These are phyloP conservation scores for Trapa bicornis DNA, from an alignment of 345 rosid genomes.

Conservation along the genomic window DNA sequence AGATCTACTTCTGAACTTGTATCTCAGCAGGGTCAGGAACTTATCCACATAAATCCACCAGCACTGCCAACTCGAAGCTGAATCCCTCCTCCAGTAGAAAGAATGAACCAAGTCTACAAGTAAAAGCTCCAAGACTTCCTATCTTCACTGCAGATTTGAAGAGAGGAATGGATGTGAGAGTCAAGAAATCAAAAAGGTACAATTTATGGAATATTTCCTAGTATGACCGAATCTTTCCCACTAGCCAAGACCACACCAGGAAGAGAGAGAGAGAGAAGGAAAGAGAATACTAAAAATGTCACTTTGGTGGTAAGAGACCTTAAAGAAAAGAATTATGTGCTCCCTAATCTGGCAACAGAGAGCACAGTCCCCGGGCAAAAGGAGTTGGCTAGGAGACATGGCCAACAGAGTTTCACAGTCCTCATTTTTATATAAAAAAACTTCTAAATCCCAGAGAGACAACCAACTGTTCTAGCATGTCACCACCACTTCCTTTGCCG, in stretches of 20 bases:
- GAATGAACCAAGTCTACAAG: not conserved
- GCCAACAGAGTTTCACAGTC: conserved; percentile 11
- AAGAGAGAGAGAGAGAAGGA: conserved; percentile 4
- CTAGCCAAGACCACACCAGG: conserved; percentile 11
- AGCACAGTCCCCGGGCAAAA: conserved; percentile 19
- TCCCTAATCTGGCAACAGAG: conserved; percentile 10
- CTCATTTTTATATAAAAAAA: conserved; percentile 3
- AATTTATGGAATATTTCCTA: conserved; percentile 9
- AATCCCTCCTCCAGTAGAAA: not conserved
- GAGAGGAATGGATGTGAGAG: conserved; percentile 2
- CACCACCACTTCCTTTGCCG: conserved; percentile 8
- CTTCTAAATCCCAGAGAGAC: conserved; percentile 7
- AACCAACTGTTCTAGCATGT: conserved; percentile 14
- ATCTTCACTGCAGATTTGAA: not conserved
- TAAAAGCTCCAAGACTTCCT: too few relatives aligned
- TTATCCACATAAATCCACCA: conserved; percentile 1
- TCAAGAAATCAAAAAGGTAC: conserved; percentile 3
- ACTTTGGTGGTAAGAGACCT: conserved; percentile 13
- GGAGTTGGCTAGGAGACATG: conserved; percentile 13
- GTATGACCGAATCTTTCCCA: conserved; percentile 20
- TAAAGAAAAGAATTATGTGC: conserved; percentile 6
- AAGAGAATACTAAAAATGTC: conserved; percentile 7
- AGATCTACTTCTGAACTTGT: conserved; percentile 6
- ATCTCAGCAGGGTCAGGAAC: not conserved
- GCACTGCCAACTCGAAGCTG: not conserved